Evolutionary conservation across 257 asterid genomes (phyloP), one percentile per base, ranked within the genome.

Genomic region (Cruciata laevipes): DNA sequence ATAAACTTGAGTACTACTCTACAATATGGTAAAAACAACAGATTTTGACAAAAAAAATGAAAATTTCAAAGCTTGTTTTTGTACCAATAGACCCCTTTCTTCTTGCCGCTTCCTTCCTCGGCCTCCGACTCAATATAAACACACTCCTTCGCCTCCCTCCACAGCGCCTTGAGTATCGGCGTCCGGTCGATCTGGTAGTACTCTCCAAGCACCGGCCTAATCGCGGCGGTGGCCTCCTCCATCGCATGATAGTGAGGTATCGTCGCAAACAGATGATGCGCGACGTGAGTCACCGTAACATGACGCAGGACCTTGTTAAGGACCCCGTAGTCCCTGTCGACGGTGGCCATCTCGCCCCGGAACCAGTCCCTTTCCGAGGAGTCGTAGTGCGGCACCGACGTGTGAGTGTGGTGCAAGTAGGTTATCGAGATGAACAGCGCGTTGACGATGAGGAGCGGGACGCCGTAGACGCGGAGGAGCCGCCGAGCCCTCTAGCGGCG

Each of bases 291-390:
- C 30, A 87, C 91, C 0, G 96, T 85, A 13, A 89, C 87, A 77
- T 89, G 77, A 18, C 85, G 97, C 82, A 89, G 85, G 35, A 87
- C 85, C 33, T 69, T 81, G 86, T 89, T 89, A 10, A 89, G 83
- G 30, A 89, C 67, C 3, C 95, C 93, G 6, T 82, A 89, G 25
- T 89, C 96, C 62, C 96, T 69, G 53, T 89, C 96, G 0, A 85
- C 80, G 0, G 96, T 89, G 49, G 96, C 84, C 62, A 89, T 35
- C 7, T 95, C 93, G 0, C 96, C 96, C 63, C 95, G 77, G 31
- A 89, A 71, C 96, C 96, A 89, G 2, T 89, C 95, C 95, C 96
- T 87, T 74, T 87, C 96, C 0, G 90, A 78, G 4, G 96, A 82
- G 60, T 89, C 91, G 7, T 89, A 89, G 40, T 89, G 96, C 7